Evolutionary conservation across 768 basidiomycete species (phyloP).

Genomic region (Hericium coralloides): DNA sequence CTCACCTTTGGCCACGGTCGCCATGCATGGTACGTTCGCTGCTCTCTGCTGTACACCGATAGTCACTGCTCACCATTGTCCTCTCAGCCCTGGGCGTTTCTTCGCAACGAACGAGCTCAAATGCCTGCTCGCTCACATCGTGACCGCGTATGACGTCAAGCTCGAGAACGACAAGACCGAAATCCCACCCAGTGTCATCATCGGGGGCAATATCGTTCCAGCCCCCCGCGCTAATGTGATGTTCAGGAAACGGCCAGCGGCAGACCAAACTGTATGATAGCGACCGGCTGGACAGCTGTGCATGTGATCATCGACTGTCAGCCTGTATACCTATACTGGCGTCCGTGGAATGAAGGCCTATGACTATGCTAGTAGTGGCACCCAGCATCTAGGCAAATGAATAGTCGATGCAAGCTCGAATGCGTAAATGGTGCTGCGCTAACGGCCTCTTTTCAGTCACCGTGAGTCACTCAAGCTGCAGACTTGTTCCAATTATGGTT

Average conservation of each 20-base stretch:
- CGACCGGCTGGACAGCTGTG: too few relatives aligned
- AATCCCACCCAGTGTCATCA: background rate
- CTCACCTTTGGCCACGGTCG: conserved; percentile 20
- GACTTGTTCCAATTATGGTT: too few relatives aligned
- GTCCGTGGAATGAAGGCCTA: too few relatives aligned
- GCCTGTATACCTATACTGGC: too few relatives aligned
- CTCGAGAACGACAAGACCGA: conserved; percentile 7
- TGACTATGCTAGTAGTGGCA: too few relatives aligned
- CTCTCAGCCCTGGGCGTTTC: conserved; percentile 17
- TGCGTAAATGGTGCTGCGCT: rapidly evolving
- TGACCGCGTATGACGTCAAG: conserved; percentile 18
- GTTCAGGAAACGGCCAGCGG: background rate
- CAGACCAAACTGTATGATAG: too few relatives aligned
- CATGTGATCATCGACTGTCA: too few relatives aligned
- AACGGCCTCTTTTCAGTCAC: too few relatives aligned
- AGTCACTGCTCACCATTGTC: background rate
- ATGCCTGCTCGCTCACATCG: conserved; percentile 17
- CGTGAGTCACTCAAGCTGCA: too few relatives aligned
- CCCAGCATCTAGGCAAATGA: too few relatives aligned
- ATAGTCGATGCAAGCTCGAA: too few relatives aligned
- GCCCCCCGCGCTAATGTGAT: background rate
- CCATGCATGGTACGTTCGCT: conserved; percentile 20
- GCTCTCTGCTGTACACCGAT: background rate
- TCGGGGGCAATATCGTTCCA: background rate
- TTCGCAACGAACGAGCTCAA: conserved; percentile 19